A percentile compares a stretch with the other conserved stretches of the same genome.
phyloP scores from a whole-genome alignment of 495 filamentous ascomycete genomes.

The Articulospora tetracladia region DNA sequence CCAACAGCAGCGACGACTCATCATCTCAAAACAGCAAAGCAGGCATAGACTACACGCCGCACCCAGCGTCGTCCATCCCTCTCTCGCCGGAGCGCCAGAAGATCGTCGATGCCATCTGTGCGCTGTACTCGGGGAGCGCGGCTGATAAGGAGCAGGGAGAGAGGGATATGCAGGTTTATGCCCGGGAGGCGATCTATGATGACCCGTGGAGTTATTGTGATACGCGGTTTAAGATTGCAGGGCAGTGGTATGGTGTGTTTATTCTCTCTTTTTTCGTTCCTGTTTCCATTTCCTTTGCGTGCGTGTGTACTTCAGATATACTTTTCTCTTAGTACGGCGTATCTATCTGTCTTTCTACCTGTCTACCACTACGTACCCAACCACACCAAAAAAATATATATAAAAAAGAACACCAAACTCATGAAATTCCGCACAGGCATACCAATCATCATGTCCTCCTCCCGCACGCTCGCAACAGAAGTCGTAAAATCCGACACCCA shows the following conservation, averaged over 20 bases:
- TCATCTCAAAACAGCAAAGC: neutral
- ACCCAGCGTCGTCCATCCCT: conserved; percentile 34
- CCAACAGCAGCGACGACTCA: neutral
- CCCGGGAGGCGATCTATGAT: conserved; percentile 42
- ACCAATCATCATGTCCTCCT: conserved; percentile 36
- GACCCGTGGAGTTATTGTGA: conserved; percentile 48
- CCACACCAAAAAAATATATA: no score
- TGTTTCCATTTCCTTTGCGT: no score
- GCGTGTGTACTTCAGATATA: no score
- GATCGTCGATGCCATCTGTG: conserved; percentile 37
- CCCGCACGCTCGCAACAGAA: conserved; percentile 37
- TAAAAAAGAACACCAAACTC: no score
- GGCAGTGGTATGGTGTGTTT: conserved; percentile 43
- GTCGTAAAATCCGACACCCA: conserved; percentile 31
- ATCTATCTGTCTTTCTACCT: no score
- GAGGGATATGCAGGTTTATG: conserved; percentile 45
- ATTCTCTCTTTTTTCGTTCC: neutral
- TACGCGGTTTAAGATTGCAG: conserved; percentile 45
- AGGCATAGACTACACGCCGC: conserved; percentile 39
- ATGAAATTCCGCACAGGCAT: conserved; percentile 28
- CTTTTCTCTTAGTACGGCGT: no score
- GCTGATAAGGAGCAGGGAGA: conserved; percentile 22
- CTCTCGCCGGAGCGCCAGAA: conserved; percentile 29
- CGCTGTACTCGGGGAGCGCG: conserved; percentile 42
- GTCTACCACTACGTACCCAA: no score